Evolutionary conservation across 148 eudicot species (phyloP), one percentile per base, ranked within the genome.

Genomic region (Rhododendron ferrugineum): DNA sequence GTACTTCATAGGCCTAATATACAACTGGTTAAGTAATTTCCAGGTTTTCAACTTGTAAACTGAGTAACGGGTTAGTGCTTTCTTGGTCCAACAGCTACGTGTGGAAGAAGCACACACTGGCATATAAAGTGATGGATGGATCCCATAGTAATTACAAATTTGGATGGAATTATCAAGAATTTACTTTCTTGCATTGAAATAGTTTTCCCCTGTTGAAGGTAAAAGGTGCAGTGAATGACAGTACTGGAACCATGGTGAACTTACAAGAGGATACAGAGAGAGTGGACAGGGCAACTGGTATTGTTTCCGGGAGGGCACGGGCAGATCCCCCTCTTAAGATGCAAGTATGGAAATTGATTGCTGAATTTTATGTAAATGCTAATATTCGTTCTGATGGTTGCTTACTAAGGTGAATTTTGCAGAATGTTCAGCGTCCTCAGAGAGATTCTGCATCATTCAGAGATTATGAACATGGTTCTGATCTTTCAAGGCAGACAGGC

Each of bases 381-480:
- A 18, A 32, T 72, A 52, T 60, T 66, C 14, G 56, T 68, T 70
- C 46, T 50, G 83, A 68, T 66, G 77, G 52, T 78, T 82, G 58
- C 79, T 78, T 73, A 40, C 42, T 56, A 14, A 46, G 42, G 47
- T 44, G 11, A 80, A 44, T 60, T 40, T 83, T 88, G 89, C 92
- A 89, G 94, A 86, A 85, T 84, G 83, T 87, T 70, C 89, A 90
- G 87, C 93, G 86, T 64, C 86, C 89, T 83, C 92, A 89, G 66
- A 87, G 88, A 81, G 93, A 91, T 83, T 89, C 85, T 86, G 86
- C 87, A 66, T 88, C 88, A 75, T 92, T 86, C 91, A 92, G 90
- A 85, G 93, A 89, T 83, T 87, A 89, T 89, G 98, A 89, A 42
- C 84, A 80, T 88, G 88, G 86, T 82, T 83, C 92, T 85, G 92